Base-by-base conservation (phyloP, 2,329 filamentous ascomycete species). In the Xylaria sp. region DNA sequence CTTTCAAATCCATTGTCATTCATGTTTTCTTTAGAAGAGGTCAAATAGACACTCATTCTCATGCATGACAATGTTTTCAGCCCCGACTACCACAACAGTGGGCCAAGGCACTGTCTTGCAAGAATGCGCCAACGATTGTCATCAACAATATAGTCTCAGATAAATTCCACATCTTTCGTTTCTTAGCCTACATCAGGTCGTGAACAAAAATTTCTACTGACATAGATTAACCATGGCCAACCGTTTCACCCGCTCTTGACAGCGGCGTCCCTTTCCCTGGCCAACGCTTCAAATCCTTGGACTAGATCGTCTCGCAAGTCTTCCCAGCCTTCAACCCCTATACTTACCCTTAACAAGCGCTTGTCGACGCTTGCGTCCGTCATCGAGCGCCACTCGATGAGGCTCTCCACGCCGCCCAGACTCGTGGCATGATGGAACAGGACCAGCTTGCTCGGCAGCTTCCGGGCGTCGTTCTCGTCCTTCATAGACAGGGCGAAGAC, bases 301-400 rank as follows among this genome's bases (percentile, higher is more conserved):
- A 90, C 74, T 48, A 98, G 78, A 82, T 98, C 95, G 43, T 86
- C 86, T 78, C 86, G 89, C 77, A 99, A 78, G 81, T 98, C 96
- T 79, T 96, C 91, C 84, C 92, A 91, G 55, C 87, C 88, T 83
- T 99, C 96, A 36, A 97, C 86, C 0, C 96, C 96, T 39, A 97
- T 82, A 78, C 94, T 97, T 34, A 99, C 82, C 60, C 96, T 83
- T 79, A 97, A 76, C 78, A 98, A 79, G 66, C 87, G 84, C 76
- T 84, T 87, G 76, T 97, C 93, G 45, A 97, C 90, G 0, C 79
- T 84, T 3, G 80, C 75, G 83, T 99, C 96, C 67, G 90, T 91
- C 93, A 99, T 96, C 56, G 91, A 88, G 67, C 96, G 86, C 96
- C 96, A 99, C 86, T 99, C 96, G 74, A 99, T 94, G 83, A 98